Conservation (phyloP, 352 stramenopile species). For the Globisporangium echinulatum region DNA sequence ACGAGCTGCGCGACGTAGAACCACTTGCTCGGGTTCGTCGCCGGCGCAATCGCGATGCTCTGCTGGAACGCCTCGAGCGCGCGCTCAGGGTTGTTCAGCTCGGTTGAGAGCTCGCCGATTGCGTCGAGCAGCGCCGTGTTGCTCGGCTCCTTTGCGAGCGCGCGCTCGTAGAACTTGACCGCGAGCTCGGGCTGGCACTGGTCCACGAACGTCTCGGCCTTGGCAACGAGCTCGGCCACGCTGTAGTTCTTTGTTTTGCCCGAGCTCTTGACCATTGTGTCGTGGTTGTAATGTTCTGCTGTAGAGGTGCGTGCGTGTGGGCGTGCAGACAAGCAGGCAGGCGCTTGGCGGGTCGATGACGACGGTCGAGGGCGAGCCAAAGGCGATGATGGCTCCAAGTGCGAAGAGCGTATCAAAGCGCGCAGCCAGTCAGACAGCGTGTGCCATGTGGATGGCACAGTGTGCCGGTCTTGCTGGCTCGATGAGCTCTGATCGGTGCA, state of each 20-base stretch:
- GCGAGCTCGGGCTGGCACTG: slow-evolving; percentile 80
- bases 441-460: too few species aligned
- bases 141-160: slow-evolving; percentile 53
- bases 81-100: slow-evolving; percentile 76
- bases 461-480: too few species aligned
- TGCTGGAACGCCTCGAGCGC: slow-evolving; percentile 66
- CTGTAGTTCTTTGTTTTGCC: slow-evolving; percentile 34
- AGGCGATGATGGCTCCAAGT: too few species aligned
- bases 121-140: slow-evolving; percentile 71
- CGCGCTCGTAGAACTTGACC: slow-evolving; percentile 81
- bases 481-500: too few species aligned
- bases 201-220: slow-evolving; percentile 79
- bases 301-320: not conserved
- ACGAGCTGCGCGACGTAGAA: slow-evolving; percentile 83
- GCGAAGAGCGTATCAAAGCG: too few species aligned
- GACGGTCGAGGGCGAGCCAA: too few species aligned
- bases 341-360: not conserved
- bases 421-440: too few species aligned
- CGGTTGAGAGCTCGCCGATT: slow-evolving; percentile 76
- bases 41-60: slow-evolving; percentile 56
- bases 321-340: not conserved
- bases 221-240: slow-evolving; percentile 69
- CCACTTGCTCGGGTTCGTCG: slow-evolving; percentile 77
- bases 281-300: too few species aligned
- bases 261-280: slow-evolving; percentile 24